Percentiles rank a stretch among this genome's conserved stretches.
These are phyloP conservation scores for Melastoma malabathricum DNA, from an alignment of 345 rosid species.

Conservation along the genomic window DNA sequence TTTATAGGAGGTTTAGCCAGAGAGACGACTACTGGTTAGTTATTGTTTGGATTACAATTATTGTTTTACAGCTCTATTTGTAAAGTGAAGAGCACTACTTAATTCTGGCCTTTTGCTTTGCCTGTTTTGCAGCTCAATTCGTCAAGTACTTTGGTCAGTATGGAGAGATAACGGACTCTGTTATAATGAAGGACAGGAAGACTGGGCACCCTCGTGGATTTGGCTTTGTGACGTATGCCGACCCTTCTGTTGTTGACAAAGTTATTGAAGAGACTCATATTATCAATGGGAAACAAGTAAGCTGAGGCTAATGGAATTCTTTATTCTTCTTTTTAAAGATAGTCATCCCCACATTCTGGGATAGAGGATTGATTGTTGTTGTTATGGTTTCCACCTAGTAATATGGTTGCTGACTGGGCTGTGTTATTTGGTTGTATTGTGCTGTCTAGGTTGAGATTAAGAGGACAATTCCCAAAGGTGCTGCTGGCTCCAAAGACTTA, in stretches of 20 bases:
- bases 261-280: slow-evolving; percentile 69
- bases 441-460: slow-evolving; percentile 72
- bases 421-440: slow-evolving; percentile 6
- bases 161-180: slow-evolving; percentile 92
- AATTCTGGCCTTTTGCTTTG: slow-evolving; percentile 7
- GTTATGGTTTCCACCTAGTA: not conserved
- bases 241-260: slow-evolving; percentile 74
- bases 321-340: not conserved
- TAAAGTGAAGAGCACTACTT: slow-evolving; percentile 4
- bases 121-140: slow-evolving; percentile 51
- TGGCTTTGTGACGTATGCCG: slow-evolving; percentile 90
- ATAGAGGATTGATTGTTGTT: not conserved
- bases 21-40: slow-evolving; percentile 22
- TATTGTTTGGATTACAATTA: slow-evolving; percentile 1
- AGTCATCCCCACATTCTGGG: not conserved
- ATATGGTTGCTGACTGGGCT: not conserved
- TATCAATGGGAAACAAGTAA: slow-evolving; percentile 79
- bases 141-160: slow-evolving; percentile 69
- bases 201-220: slow-evolving; percentile 95
- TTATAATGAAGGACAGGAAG: slow-evolving; percentile 86
- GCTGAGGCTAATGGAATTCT: not conserved
- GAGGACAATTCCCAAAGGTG: slow-evolving; percentile 80
- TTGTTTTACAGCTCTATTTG: slow-evolving; percentile 4
- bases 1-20: slow-evolving; percentile 21
- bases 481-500: slow-evolving; percentile 59